Conservation (phyloP, 495 filamentous ascomycete species). For the Cryomyces minteri region DNA sequence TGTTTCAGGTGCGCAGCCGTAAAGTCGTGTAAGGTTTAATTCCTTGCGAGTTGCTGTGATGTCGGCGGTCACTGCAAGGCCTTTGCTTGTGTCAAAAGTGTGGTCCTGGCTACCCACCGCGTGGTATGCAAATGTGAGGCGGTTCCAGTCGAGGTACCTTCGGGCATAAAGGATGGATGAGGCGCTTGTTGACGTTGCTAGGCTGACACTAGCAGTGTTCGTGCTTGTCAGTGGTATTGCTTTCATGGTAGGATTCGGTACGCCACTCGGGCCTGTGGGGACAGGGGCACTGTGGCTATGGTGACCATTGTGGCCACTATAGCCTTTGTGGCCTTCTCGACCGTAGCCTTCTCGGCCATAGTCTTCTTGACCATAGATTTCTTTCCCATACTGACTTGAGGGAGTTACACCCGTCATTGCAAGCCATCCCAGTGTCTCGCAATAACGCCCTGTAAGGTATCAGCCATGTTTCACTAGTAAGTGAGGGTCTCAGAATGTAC, state of each 20-base stretch:
- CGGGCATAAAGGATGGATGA: slow-evolving; percentile 11
- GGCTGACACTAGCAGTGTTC: slow-evolving; percentile 6
- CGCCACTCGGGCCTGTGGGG: slow-evolving; percentile 18
- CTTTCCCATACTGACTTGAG: not conserved
- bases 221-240: slow-evolving; percentile 13
- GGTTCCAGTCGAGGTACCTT: slow-evolving; percentile 22
- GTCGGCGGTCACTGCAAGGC: slow-evolving; percentile 5
- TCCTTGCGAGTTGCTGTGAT: slow-evolving; percentile 13
- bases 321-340: no score
- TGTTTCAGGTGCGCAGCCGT: slow-evolving; percentile 23
- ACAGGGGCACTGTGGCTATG: not conserved
- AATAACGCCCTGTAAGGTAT: slow-evolving; percentile 17
- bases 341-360: no score
- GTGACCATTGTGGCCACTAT: no score
- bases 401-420: slow-evolving; percentile 22
- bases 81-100: slow-evolving; percentile 12
- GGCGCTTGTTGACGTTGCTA: slow-evolving; percentile 6
- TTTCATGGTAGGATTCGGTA: slow-evolving; percentile 26
- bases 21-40: slow-evolving; percentile 18
- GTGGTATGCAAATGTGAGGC: slow-evolving; percentile 22
- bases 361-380: no score
- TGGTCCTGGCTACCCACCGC: slow-evolving; percentile 17
- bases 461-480: slow-evolving; percentile 2
- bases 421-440: slow-evolving; percentile 27
- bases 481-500: no score